phyloP scores from a whole-genome alignment of 371 early-diverging fungal species.

The Chytridium lagenaria region DNA sequence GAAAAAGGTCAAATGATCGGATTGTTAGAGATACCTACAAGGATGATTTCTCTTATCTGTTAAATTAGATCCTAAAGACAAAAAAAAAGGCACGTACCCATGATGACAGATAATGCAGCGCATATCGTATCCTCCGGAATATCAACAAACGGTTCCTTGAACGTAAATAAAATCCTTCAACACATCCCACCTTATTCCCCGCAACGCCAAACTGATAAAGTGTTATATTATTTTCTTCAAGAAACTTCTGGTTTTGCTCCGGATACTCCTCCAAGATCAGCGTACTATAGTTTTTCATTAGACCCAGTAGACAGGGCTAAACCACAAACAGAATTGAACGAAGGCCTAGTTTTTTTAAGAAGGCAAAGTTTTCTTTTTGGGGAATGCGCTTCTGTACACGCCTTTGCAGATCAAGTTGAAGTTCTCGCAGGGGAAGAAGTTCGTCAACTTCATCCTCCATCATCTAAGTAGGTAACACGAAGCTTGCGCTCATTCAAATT shows the following conservation, averaged over 20 bases:
- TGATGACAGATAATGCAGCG: constrained; percentile 81
- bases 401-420: constrained; percentile 91
- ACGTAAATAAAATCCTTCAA: neutral
- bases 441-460: constrained; percentile 23
- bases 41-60: constrained; percentile 87
- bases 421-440: constrained; percentile 63
- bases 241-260: constrained; percentile 86
- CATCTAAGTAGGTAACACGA: too few species aligned
- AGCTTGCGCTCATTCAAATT: too few species aligned
- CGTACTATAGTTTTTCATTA: constrained; percentile 32
- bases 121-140: constrained; percentile 92
- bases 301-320: neutral
- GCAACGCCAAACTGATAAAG: constrained; percentile 95
- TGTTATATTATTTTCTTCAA: constrained; percentile 81
- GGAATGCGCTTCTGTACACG: constrained; percentile 91
- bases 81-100: constrained; percentile 55
- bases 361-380: constrained; percentile 89
- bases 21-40: constrained; percentile 30
- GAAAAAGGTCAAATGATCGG: neutral
- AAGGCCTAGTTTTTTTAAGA: constrained; percentile 86
- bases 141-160: constrained; percentile 97
- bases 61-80: neutral
- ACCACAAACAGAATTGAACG: constrained; percentile 78
- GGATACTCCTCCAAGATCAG: constrained; percentile 91
- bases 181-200: constrained; percentile 81